These are phyloP conservation scores for Diplotaxis tenuifolia DNA, from an alignment of 345 rosid genomes.

Conservation along the genomic window DNA sequence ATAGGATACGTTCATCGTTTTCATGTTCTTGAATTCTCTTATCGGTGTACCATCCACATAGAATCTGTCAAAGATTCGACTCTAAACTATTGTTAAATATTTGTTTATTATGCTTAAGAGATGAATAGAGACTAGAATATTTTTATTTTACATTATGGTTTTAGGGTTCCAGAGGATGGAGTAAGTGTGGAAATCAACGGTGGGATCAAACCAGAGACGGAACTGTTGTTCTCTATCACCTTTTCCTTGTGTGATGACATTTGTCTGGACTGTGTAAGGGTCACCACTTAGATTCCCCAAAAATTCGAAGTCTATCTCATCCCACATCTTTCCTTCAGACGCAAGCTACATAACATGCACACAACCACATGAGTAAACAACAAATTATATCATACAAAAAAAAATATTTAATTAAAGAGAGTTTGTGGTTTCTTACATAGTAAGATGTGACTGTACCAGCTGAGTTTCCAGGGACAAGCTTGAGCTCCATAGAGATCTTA, in stretches of 20 bases:
- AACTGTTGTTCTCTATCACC: constrained; percentile 58
- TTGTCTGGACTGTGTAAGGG: constrained; percentile 58
- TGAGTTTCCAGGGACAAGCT: constrained; percentile 41
- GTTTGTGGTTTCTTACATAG: constrained; percentile 35
- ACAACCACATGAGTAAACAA: not conserved
- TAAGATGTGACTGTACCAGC: constrained; percentile 41
- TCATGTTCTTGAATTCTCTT: constrained; percentile 62
- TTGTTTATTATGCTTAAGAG: not conserved
- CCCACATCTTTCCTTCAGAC: constrained; percentile 53
- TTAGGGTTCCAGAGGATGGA: constrained; percentile 3
- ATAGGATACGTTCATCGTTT: constrained; percentile 42
- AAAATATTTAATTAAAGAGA: not conserved
- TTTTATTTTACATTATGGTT: not conserved
- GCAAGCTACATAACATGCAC: constrained; percentile 40
- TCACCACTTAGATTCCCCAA: constrained; percentile 56
- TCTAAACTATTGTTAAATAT: not conserved
- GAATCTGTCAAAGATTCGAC: not conserved
- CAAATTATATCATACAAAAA: not conserved
- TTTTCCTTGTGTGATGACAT: constrained; percentile 50
- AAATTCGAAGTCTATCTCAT: constrained; percentile 58
- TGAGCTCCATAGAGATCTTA: constrained; percentile 49
- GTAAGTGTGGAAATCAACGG: not conserved
- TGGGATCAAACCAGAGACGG: constrained; percentile 40
- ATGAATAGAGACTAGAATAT: not conserved
- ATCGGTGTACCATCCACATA: constrained; percentile 42